Evolutionary conservation across 176 grass and related monocot species (phyloP), one percentile per base, ranked within the genome.

Genomic region (Poa pratensis): DNA sequence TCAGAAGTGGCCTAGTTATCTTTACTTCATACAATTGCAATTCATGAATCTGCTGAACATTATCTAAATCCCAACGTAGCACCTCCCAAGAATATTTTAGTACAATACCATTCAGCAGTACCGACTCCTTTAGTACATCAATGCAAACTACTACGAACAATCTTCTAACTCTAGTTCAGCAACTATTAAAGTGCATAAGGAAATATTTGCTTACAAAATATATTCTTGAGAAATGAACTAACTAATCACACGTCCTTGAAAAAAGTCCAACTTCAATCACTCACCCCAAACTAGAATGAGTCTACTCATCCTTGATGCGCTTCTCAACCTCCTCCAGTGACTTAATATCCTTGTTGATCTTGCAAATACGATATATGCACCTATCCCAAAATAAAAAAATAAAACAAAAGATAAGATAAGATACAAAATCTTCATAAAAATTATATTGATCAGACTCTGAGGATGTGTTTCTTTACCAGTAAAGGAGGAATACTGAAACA

Each of bases 341-440:
- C 69, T 92, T 97, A 22, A 97, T 89, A 55, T 91, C 90, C 86
- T 90, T 94, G 81, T 91, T 86, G 70, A 84, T 91, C 83, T 94
- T 94, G 90, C 89, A 90, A 78, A 97, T 89, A 30, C 92, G 90
- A 81, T 64, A 83, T 54, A 94, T 94, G 64, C 69, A 94, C 95
- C 95, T 97, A 75, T 70, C 24, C 34, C 57, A 1, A 67, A 82
- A 73, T 66, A 43, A 76, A 70, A 77, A 43, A 43, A 69, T 60
- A 24, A 80, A 82, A 45, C 5, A 40, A 73, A 55, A 57, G 8
- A 27, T 48, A 79, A 83, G 12, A 80, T 37, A 37, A 4, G 5
- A 30, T 73, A 2, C 46, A 60, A 45, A 32, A 52, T 68, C 27
- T 48, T 37, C 55, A 79, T 80, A 53, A n/a, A 58, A 62, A 84